Percentiles rank a stretch among this genome's conserved stretches.
These are phyloP conservation scores for Pleurotus citrinopileatus DNA, from an alignment of 768 basidiomycete species.

Conservation along the genomic window DNA sequence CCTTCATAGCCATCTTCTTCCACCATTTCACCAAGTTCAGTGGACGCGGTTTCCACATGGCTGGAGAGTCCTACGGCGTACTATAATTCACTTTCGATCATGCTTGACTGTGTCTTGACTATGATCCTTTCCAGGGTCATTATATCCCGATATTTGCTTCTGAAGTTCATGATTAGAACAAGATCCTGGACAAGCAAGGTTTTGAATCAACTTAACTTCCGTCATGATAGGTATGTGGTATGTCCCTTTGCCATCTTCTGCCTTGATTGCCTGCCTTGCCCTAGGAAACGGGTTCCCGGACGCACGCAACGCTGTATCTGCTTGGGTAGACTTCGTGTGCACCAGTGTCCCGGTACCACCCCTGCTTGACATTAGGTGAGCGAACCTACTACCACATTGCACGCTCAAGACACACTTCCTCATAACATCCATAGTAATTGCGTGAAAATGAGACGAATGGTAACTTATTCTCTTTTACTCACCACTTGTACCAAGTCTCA, in stretches of 20 bases:
- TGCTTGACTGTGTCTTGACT: background rate
- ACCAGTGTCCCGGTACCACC: slow-evolving; percentile 47
- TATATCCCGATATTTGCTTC: slow-evolving; percentile 75
- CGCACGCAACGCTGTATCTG: slow-evolving; percentile 37
- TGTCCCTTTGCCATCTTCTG: background rate
- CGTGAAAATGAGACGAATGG: too few species aligned
- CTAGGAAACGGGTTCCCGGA: slow-evolving; percentile 70
- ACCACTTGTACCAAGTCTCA: too few species aligned
- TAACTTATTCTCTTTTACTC: too few species aligned
- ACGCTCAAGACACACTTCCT: too few species aligned
- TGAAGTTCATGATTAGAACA: slow-evolving; percentile 75
- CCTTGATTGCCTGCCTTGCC: background rate
- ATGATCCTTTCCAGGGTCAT: slow-evolving; percentile 45
- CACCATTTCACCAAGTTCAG: slow-evolving; percentile 71
- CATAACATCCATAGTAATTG: too few species aligned
- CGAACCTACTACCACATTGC: too few species aligned
- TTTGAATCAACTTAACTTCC: slow-evolving; percentile 62
- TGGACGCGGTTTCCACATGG: slow-evolving; percentile 60
- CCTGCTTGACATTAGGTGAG: slow-evolving; percentile 45
- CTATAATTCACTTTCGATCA: slow-evolving; percentile 18
- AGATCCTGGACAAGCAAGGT: slow-evolving; percentile 44
- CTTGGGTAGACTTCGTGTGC: slow-evolving; percentile 53
- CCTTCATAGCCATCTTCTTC: slow-evolving; percentile 71
- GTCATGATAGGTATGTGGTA: slow-evolving; percentile 59
- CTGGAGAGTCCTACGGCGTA: slow-evolving; percentile 78